Evolutionary conservation across 352 stramenopile genomes (phyloP).

Genomic region (Pythium scleroteichum): DNA sequence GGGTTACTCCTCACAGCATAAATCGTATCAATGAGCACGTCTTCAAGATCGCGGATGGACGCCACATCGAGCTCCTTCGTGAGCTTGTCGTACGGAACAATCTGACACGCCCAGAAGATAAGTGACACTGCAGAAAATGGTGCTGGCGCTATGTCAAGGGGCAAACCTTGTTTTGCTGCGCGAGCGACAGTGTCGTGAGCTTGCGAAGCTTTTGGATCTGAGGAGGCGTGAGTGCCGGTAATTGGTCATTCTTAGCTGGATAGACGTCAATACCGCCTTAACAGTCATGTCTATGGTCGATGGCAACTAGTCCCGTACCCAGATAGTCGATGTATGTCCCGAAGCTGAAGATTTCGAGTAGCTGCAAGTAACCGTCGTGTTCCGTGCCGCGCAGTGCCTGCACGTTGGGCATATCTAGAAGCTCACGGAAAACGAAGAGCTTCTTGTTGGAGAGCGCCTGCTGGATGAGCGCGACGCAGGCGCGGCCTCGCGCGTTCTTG

Average conservation of each 20-base stretch:
- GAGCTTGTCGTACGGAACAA: conserved; percentile 81
- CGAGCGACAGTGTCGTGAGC: conserved; percentile 87
- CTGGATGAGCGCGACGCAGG: conserved; percentile 92
- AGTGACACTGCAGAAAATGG: no score
- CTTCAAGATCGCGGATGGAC: conserved; percentile 88
- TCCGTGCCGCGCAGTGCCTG: conserved; percentile 76
- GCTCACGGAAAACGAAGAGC: conserved; percentile 92
- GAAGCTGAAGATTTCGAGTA: conserved; percentile 92
- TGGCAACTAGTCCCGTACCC: conserved; percentile 34
- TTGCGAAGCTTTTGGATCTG: conserved; percentile 88
- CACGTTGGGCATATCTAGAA: conserved; percentile 91
- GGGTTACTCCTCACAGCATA: conserved; percentile 84
- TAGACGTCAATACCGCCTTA: not conserved
- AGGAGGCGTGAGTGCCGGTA: conserved; percentile 66
- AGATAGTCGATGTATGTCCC: conserved; percentile 87
- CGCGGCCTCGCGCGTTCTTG: conserved; percentile 86
- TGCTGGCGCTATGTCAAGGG: no score
- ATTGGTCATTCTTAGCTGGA: conserved; percentile 53
- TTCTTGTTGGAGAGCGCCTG: conserved; percentile 92
- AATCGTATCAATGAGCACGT: conserved; percentile 93
- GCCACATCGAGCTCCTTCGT: conserved; percentile 76
- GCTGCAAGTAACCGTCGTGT: conserved; percentile 71
- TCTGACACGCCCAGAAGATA: conserved; percentile 31
- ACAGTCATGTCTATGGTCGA: not conserved
- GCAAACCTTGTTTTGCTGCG: conserved; percentile 77